These are phyloP conservation scores for Epichloe sp. DNA, from an alignment of 2,329 filamentous ascomycete species.

Conservation along the genomic window DNA sequence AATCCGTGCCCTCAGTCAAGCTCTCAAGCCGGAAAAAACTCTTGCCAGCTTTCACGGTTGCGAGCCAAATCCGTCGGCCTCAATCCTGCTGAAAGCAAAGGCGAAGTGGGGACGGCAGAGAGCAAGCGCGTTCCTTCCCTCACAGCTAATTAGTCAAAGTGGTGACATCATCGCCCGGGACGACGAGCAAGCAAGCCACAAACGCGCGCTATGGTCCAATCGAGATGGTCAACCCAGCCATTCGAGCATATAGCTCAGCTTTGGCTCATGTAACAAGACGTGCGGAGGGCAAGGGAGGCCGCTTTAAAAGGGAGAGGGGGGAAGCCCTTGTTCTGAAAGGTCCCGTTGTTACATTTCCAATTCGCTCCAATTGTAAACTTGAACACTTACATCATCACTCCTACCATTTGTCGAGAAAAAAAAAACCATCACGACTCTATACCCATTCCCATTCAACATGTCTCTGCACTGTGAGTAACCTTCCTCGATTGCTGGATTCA, in stretches of 20 bases:
- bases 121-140: neutral
- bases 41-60: too few species aligned
- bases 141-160: constrained; percentile 5
- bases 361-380: neutral
- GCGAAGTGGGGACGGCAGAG: constrained; percentile 1
- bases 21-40: neutral
- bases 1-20: too few species aligned
- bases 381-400: neutral
- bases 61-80: neutral
- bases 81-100: neutral
- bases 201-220: constrained; percentile 6
- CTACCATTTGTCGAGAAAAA: neutral
- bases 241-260: neutral
- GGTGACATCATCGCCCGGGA: constrained; percentile 21
- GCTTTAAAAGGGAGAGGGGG: constrained; percentile 4
- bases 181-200: constrained; percentile 6
- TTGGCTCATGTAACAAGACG: neutral
- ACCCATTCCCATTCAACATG: constrained; percentile 27
- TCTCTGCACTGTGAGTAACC: constrained; percentile 43
- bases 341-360: neutral
- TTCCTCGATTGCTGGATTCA: too few species aligned
- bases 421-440: neutral
- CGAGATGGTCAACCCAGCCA: constrained; percentile 10
- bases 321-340: neutral
- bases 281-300: neutral